Base-by-base conservation (phyloP, 805 yeast genomes). In the Grigorovia humatica region DNA sequence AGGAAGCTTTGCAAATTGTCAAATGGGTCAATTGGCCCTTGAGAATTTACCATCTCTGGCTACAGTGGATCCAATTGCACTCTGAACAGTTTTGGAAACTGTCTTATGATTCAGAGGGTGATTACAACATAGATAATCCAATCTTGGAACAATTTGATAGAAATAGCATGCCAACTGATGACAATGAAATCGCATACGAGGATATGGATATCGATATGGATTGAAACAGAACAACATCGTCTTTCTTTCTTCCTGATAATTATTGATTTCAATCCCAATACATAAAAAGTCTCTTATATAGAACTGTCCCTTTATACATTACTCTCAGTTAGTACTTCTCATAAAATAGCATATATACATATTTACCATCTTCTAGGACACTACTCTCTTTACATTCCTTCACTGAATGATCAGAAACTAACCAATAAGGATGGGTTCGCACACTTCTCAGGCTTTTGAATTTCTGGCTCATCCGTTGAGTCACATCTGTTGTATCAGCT, bases 261-360 rank as follows among this genome's bases (percentile, higher is more conserved):
- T n/a, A n/a, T 23, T 23, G 6, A 6, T 23, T 3, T 23, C 27
- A 23, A 23, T 23, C 27, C 27, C 27, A 2, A 38, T 38, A 38
- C 18, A 38, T 38, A 38, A 38, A 35, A 8, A 9, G 15, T 17
- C 15, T n/a, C 27, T 6, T 23, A 23, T 23, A 23, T 23, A 38
- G 8, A 13, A 38, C 17, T 9, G 7, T 38, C 17, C 4, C n/a
- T 38, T 38, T 15, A 38, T 15, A 38, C n/a, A 38, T 38, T 15
- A 7, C 3, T 6, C 6, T 23, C 6, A 23, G 27, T 23, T 23
- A 23, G 3, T 9, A 30, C 18, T 43, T 46, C 17, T 90, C 96
- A 62, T 86, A 93, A 61, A 86, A 84, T 50, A 91, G 69, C 85
- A 91, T 78, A 67, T 91, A 91, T 1, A 81, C 96, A n/a, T 85